Evolutionary conservation across 1,139 yeast genomes (phyloP).

Genomic region (Candida mesenterica): DNA sequence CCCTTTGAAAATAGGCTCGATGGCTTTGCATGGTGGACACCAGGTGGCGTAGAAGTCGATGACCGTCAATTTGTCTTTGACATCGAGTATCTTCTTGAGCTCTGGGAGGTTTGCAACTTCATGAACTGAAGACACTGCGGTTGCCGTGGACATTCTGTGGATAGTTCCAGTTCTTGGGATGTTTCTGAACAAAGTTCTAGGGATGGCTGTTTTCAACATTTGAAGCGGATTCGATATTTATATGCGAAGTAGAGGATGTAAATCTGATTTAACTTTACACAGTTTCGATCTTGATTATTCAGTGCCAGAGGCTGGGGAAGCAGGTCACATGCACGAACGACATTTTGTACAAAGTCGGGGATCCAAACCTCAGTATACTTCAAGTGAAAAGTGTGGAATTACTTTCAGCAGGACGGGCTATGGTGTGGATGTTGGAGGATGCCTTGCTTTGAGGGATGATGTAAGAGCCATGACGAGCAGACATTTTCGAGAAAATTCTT

Average conservation of each 20-base stretch:
- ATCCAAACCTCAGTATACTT: too few relatives aligned
- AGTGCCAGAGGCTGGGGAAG: too few relatives aligned
- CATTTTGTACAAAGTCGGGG: too few relatives aligned
- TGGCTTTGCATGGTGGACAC: slow-evolving; percentile 49
- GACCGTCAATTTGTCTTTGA: slow-evolving; percentile 26
- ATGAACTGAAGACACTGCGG: not conserved
- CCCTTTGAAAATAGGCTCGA: slow-evolving; percentile 38
- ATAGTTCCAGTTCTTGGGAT: not conserved
- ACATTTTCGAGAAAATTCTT: too few relatives aligned
- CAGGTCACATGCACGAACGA: too few relatives aligned
- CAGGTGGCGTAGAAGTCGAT: slow-evolving; percentile 46
- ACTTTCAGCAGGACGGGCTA: too few relatives aligned
- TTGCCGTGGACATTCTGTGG: not conserved
- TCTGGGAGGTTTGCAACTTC: slow-evolving; percentile 12
- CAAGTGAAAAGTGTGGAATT: too few relatives aligned
- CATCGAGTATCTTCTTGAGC: slow-evolving; percentile 25
- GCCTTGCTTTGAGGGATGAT: too few relatives aligned
- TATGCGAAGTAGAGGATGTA: not conserved
- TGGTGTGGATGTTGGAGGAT: too few relatives aligned
- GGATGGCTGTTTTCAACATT: not conserved
- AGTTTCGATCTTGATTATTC: too few relatives aligned
- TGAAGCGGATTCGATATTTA: not conserved
- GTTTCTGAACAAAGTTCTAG: not conserved
- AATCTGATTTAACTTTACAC: too few relatives aligned
- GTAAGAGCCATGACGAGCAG: too few relatives aligned